phyloP scores from a whole-genome alignment of 495 filamentous ascomycete species.

The Evernia prunastri region DNA sequence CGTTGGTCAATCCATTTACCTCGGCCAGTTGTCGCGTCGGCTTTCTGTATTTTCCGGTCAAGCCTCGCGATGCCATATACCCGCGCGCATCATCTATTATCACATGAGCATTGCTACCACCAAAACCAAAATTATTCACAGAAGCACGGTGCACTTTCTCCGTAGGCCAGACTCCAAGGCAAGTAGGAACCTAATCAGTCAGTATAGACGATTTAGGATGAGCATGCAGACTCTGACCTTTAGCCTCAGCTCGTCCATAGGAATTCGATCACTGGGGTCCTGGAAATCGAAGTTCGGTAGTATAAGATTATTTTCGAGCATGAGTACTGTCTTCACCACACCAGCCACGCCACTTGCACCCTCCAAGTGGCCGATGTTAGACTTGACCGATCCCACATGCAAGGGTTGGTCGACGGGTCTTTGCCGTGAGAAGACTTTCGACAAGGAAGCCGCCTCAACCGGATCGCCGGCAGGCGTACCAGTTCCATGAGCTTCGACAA shows the following conservation, averaged over 20 bases:
- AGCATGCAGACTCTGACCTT: slow-evolving; percentile 39
- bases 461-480: slow-evolving; percentile 47
- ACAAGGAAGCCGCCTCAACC: slow-evolving; percentile 36
- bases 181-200: slow-evolving; percentile 26
- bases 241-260: slow-evolving; percentile 25
- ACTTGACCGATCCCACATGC: slow-evolving; percentile 38
- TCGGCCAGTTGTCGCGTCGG: background rate
- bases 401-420: slow-evolving; percentile 20
- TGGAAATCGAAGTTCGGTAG: slow-evolving; percentile 39
- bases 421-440: slow-evolving; percentile 21
- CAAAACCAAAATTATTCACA: slow-evolving; percentile 57
- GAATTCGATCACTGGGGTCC: slow-evolving; percentile 35
- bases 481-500: slow-evolving; percentile 47
- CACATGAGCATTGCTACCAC: slow-evolving; percentile 50
- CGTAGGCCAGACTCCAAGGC: background rate
- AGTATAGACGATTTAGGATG: slow-evolving; percentile 29
- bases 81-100: slow-evolving; percentile 37
- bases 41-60: background rate
- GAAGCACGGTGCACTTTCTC: slow-evolving; percentile 37
- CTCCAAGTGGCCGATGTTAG: slow-evolving; percentile 44
- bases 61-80: slow-evolving; percentile 17
- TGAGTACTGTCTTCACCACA: slow-evolving; percentile 39
- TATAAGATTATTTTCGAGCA: slow-evolving; percentile 40
- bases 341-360: slow-evolving; percentile 37
- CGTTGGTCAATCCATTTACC: background rate